Evolutionary conservation across 441 rosid species (phyloP).

Genomic region (Bruguiera hainesii): DNA sequence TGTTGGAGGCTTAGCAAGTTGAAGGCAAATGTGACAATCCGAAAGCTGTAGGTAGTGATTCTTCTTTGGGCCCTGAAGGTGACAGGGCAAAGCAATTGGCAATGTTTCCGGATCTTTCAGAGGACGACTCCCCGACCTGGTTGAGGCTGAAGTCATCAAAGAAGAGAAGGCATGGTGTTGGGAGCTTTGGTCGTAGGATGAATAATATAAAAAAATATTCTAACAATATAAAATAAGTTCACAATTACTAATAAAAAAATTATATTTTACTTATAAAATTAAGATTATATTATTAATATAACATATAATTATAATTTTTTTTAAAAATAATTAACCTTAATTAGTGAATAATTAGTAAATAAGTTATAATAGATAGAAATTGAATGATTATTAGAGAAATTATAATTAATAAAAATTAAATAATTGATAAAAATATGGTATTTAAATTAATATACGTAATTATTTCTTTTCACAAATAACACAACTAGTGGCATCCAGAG

Average conservation of each 20-base stretch:
- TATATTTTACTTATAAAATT: too few relatives aligned
- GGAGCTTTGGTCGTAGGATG: constrained; percentile 31
- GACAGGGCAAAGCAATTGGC: constrained; percentile 16
- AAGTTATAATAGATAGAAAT: too few relatives aligned
- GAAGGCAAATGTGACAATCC: constrained; percentile 17
- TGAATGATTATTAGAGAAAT: too few relatives aligned
- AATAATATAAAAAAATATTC: not conserved
- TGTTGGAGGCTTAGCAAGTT: constrained; percentile 26
- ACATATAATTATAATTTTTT: too few relatives aligned
- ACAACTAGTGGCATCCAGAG: constrained; percentile 12
- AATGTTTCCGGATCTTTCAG: constrained; percentile 45
- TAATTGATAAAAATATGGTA: too few relatives aligned
- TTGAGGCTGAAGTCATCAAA: constrained; percentile 54
- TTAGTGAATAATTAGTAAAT: too few relatives aligned
- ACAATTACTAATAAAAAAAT: too few relatives aligned
- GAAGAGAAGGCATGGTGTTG: constrained; percentile 50
- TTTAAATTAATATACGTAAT: too few relatives aligned
- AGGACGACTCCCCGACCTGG: constrained; percentile 47
- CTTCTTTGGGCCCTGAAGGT: constrained; percentile 24
- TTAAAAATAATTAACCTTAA: too few relatives aligned
- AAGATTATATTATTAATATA: too few relatives aligned
- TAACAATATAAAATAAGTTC: too few relatives aligned
- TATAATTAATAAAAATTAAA: too few relatives aligned
- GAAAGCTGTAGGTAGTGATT: constrained; percentile 21
- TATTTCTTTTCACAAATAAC: not conserved